Base-by-base conservation (phyloP, 2,329 filamentous ascomycete species). In the Xylaria sp. region DNA sequence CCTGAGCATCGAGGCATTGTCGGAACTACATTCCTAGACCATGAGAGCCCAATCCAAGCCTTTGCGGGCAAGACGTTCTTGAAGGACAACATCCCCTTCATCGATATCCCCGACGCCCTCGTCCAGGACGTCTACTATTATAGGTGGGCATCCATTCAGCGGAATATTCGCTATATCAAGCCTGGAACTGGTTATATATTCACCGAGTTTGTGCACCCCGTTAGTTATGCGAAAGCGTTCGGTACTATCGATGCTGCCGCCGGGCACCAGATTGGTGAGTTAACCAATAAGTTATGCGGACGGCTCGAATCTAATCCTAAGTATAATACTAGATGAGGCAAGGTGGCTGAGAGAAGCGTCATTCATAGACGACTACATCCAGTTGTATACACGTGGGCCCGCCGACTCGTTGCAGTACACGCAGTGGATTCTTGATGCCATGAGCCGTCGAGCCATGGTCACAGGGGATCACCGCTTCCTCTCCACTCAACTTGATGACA, bases 111-210 rank as follows among this genome's bases (percentile, higher is more conserved):
- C 16, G 70, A 76, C 54, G 34, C 67, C 42, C 62, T 71, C 18
- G 69, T 77, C 46, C 70, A 76, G 56, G 72, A 76, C 52, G 74
- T 78, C 17, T 78, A 77, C 56, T 78, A 78, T 57, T 78, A 78
- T 56, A 71, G 75, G 38, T 73, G 72, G 64, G 71, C 70, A 9
- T 69, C 74, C 4, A 66, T 74, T 49, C 72, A 75, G 54, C 69
- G 74, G 8, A 76, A 78, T 56, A 63, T 75, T 21, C 69, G 71
- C 40, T 77, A 73, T 54, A 70, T 69, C 46, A 69, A 64, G 20
- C 66, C 71, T 24, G 72, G 72, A 6, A 71, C 70, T 38, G 75
- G 76, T 18, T 78, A 72, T 52, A 70, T 76, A 50, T 67, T 69
- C 13, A 76, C 73, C 5, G 75, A 77, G 50, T 77, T 78, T 49